Evolutionary conservation across 2,329 filamentous ascomycete genomes (phyloP), one percentile per base, ranked within the genome.

Genomic region (Coniella vitis): DNA sequence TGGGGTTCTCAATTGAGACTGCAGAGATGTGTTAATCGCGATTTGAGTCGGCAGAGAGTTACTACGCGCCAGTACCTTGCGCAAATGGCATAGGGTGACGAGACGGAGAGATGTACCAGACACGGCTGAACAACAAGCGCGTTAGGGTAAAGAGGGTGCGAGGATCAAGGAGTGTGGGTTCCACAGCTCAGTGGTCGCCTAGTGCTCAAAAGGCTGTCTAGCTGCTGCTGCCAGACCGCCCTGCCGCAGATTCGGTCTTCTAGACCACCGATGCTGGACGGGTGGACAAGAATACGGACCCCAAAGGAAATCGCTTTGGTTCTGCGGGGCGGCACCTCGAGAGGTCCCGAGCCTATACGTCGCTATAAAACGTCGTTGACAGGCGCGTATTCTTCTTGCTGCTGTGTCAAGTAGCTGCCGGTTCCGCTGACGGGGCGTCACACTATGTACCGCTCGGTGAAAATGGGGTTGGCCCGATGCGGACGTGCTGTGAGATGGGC

Each of bases 11-110:
- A n/a, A 46, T 25, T 68, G 54, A 72, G 9, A 69, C 70, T 76
- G 74, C 75, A 75, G 71, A 66, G 64, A 64, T 76, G 73, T 71
- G 73, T 75, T 69, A 76, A 71, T 70, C 68, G 65, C 70, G 67
- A 65, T 60, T 58, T 61, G 22, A 38, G 45, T 46, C 52, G 53
- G 58, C 55, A 54, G 55, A 56, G 57, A 56, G 58, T 57, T 58
- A 53, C 57, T 61, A 56, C 62, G n/a, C 59, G 65, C 61, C 57
- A 51, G 57, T 53, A 39, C 45, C 59, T 60, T 65, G 63, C 64
- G 22, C 48, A 54, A 49, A 54, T 45, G 49, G 48, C 43, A 49
- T 25, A 42, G 46, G 49, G 51, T 48, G 45, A 53, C 17, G 10
- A 29, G 25, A 29, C 5, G 25, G 10, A 29, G 5, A 29, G 25